Base-by-base conservation (phyloP, 352 stramenopile genomes). In the Phytophthora brassicae region DNA sequence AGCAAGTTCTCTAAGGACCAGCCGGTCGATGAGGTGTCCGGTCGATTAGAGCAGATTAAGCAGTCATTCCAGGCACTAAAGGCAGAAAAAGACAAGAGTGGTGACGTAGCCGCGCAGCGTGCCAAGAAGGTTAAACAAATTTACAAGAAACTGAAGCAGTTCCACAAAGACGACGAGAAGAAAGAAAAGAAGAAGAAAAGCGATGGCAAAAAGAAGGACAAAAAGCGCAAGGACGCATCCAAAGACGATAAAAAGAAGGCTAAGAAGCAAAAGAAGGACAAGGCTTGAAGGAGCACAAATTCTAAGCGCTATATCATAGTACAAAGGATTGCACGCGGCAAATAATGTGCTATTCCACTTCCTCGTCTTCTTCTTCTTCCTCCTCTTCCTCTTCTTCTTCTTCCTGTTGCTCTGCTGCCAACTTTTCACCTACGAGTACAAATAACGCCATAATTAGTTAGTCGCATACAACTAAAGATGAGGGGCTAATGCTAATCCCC, bases 111-210 rank as follows among this genome's bases (percentile, higher is more conserved):
- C 19, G 71, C 68, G 3, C 68, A 67, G 29, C 71, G 74, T 31
- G 72, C 48, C 24, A 91, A 91, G 56, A 61, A 92, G 63, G 72
- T 95, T 33, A 95, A 95, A 53, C 63, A 77, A 12, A 73, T 91
- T 20, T 95, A 95, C 72, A 95, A 95, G 69, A 90, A 89, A 60
- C 81, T 95, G n/a, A 94, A 94, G 73, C 64, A 70, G 14, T 94
- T 95, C 58, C 71, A 92, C 58, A 67, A 84, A 13, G 81, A 91
- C 2, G 74, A 89, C 31, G 62, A 68, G 38, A 68, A 68, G 35
- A 82, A 88, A 54, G 75, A 88, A 6, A 77, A 78, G 52, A 88
- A 89, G 69, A 87, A 91, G 48, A 88, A 85, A 59, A 75, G 80
- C 26, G 66, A 59, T 14, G 72, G 75, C 17, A 79, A 88, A 41